Conservation (phyloP, 106 monocot species). For the Apostasia shenzhenica region DNA sequence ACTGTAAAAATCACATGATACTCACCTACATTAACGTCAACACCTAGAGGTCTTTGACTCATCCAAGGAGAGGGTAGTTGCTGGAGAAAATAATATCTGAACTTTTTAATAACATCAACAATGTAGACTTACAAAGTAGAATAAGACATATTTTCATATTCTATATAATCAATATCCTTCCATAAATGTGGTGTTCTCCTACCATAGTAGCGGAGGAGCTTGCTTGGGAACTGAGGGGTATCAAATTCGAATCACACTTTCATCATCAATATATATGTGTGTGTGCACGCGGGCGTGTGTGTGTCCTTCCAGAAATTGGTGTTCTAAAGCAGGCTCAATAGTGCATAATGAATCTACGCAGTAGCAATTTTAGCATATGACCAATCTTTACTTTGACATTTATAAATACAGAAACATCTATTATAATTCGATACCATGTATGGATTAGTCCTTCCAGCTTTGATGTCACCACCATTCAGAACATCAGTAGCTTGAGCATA, state of each 20-base stretch:
- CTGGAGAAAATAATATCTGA: slow-evolving; percentile 26
- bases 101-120: not conserved
- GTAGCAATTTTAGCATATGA: not conserved
- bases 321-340: not conserved
- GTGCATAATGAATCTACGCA: not conserved
- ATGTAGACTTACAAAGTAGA: not conserved
- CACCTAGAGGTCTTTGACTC: slow-evolving; percentile 80
- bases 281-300: too few species aligned
- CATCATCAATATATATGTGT: too few species aligned
- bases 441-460: slow-evolving; percentile 63
- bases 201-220: too few species aligned
- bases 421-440: slow-evolving; percentile 57
- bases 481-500: slow-evolving; percentile 55
- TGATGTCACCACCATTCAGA: slow-evolving; percentile 49
- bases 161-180: not conserved
- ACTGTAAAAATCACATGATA: slow-evolving; percentile 6
- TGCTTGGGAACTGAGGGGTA: too few species aligned
- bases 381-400: not conserved
- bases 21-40: slow-evolving; percentile 99
- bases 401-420: not conserved
- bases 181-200: too few species aligned
- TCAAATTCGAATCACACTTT: too few species aligned
- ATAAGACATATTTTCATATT: not conserved
- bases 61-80: slow-evolving; percentile 93
- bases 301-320: not conserved